These are phyloP conservation scores for Tulasnella sp. DNA, from an alignment of 768 basidiomycete species.

Conservation along the genomic window DNA sequence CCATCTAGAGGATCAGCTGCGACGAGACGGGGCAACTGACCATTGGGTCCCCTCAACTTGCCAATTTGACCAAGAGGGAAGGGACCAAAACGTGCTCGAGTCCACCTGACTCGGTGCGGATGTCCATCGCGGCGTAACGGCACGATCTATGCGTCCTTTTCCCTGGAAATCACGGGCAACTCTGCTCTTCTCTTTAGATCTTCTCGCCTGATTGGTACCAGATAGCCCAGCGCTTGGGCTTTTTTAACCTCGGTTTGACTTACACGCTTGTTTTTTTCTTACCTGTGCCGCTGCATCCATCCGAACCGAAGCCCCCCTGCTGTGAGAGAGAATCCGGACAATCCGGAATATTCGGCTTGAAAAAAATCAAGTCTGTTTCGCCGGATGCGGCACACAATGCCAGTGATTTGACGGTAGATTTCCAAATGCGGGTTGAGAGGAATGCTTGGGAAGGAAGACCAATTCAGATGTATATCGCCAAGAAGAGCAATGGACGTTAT, in stretches of 20 bases:
- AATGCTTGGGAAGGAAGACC: background rate
- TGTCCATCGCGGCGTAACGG: background rate
- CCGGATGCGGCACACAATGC: background rate
- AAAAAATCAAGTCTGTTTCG: background rate
- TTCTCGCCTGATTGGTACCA: background rate
- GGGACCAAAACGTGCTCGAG: background rate
- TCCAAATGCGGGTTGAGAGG: background rate
- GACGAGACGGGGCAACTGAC: no score
- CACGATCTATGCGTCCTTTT: background rate
- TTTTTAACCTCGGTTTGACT: no score
- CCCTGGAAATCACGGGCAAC: background rate
- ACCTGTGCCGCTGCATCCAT: no score
- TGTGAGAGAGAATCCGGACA: background rate
- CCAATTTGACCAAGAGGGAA: no score
- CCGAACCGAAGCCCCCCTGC: no score
- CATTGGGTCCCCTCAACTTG: no score
- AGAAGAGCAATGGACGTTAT: background rate
- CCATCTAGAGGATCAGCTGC: no score
- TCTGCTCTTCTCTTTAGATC: background rate
- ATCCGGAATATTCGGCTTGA: background rate
- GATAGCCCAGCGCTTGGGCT: no score
- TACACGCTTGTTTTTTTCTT: no score
- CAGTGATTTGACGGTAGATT: background rate
- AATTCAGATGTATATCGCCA: background rate
- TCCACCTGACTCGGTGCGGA: background rate